phyloP scores from a whole-genome alignment of 2,329 filamentous ascomycete species.

The Talaromyces pinophilus region DNA sequence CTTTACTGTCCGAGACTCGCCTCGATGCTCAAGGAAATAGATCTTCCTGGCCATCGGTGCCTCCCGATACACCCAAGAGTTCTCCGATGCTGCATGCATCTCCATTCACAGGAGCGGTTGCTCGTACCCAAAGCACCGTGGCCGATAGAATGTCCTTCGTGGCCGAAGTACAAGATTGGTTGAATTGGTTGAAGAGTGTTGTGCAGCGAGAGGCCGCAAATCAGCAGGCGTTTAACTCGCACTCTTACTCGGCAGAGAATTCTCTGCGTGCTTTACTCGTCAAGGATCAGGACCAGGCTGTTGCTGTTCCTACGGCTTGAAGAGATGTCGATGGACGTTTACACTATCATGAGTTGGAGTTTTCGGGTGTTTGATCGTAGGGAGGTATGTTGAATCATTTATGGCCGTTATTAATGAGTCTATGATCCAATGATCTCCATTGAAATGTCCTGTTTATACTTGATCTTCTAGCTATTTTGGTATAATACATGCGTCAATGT shows the following conservation, averaged over 20 bases:
- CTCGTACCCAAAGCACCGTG: background rate
- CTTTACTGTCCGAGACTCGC: conserved; percentile 43
- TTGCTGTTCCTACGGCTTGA: conserved; percentile 19
- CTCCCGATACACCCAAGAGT: conserved; percentile 22
- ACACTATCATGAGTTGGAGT: background rate
- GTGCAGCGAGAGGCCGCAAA: conserved; percentile 25
- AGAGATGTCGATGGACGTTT: background rate
- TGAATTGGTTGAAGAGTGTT: conserved; percentile 38
- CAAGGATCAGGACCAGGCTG: conserved; percentile 27
- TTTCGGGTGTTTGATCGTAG: background rate
- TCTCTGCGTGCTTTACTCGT: conserved; percentile 41
- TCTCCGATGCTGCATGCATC: conserved; percentile 13
- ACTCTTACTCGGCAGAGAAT: conserved; percentile 37
- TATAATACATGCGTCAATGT: conserved; percentile 14
- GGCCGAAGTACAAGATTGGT: conserved; percentile 37
- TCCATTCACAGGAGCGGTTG: background rate
- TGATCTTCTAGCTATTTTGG: background rate
- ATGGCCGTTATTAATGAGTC: background rate
- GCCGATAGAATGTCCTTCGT: conserved; percentile 27
- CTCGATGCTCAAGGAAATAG: conserved; percentile 39
- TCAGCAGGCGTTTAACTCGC: conserved; percentile 23
- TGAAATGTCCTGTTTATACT: background rate
- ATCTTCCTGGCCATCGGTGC: conserved; percentile 24
- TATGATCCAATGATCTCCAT: conserved; percentile 1
- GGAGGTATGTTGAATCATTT: background rate